Evolutionary conservation across 495 filamentous ascomycete species (phyloP).

Genomic region (Penicillium fimorum): DNA sequence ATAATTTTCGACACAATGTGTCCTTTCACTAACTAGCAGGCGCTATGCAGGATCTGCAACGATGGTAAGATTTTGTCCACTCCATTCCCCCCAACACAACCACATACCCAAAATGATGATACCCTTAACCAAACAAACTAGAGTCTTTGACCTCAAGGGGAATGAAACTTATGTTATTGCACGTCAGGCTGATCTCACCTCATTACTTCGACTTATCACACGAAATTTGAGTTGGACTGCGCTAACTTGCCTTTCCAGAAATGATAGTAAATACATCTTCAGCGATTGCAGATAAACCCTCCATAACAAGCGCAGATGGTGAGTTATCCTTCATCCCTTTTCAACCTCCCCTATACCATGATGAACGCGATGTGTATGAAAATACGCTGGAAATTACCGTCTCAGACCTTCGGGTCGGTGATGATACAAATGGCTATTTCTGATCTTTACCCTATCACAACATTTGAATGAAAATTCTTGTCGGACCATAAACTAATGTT

Average conservation of each 20-base stretch:
- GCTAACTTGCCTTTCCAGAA: conserved; percentile 31
- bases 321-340: conserved; percentile 18
- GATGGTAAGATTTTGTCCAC: conserved; percentile 22
- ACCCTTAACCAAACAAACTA: conserved; percentile 93
- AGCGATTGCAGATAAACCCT: conserved; percentile 4
- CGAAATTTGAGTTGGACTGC: conserved; percentile 17
- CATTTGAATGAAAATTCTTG: conserved; percentile 12
- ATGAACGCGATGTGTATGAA: conserved; percentile 72
- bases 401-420: conserved; percentile 75
- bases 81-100: conserved; percentile 10
- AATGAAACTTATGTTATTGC: conserved; percentile 92
- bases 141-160: conserved; percentile 96
- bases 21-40: conserved; percentile 2
- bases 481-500: conserved; percentile 27
- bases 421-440: conserved; percentile 88
- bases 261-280: conserved; percentile 9
- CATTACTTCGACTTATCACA: conserved; percentile 19
- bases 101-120: conserved; percentile 57
- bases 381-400: conserved; percentile 99
- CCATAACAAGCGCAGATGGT: conserved; percentile 22
- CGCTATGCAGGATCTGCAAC: background rate
- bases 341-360: conserved; percentile 46
- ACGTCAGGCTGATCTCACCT: conserved; percentile 97
- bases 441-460: conserved; percentile 50
- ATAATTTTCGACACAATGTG: background rate